These are phyloP conservation scores for Selaginella moellendorffii DNA, from an alignment of 75 land plant genomes.

Conservation along the genomic window DNA sequence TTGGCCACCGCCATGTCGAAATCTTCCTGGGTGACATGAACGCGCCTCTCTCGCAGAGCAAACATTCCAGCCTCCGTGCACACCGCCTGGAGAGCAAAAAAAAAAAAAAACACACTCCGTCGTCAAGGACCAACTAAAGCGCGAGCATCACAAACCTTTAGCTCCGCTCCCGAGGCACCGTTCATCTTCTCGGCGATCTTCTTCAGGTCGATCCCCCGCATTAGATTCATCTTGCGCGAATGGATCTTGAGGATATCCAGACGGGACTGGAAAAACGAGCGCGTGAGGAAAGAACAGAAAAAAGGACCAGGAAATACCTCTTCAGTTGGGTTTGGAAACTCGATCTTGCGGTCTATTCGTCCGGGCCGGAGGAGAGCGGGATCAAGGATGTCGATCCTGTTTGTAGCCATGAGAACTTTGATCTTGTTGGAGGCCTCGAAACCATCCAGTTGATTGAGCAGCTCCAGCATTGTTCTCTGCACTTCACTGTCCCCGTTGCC, in stretches of 20 bases:
- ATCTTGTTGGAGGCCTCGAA: slow-evolving; percentile 98
- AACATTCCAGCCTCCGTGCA: slow-evolving; percentile 99
- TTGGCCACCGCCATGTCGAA: slow-evolving; percentile 99
- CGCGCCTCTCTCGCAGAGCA: slow-evolving; percentile 88
- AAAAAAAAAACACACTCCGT: not conserved
- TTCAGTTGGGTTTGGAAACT: slow-evolving; percentile 95
- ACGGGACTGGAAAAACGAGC: slow-evolving; percentile 55
- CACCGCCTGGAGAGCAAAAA: no score
- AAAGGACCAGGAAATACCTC: slow-evolving; percentile 36
- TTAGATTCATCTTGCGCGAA: slow-evolving; percentile 88
- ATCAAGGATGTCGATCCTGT: slow-evolving; percentile 87
- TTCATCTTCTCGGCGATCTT: slow-evolving; percentile 94
- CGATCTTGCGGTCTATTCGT: slow-evolving; percentile 91
- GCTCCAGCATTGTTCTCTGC: slow-evolving; percentile 95
- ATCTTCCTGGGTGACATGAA: slow-evolving; percentile 95
- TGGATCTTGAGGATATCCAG: slow-evolving; percentile 86
- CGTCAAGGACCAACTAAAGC: not conserved
- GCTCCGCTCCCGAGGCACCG: slow-evolving; percentile 97
- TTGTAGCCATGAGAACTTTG: slow-evolving; percentile 95
- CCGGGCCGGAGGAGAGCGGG: slow-evolving; percentile 97
- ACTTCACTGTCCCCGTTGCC: slow-evolving; percentile 99
- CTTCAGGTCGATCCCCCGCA: slow-evolving; percentile 95
- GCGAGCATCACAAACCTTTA: slow-evolving; percentile 47
- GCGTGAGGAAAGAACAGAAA: not conserved
- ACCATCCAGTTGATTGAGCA: slow-evolving; percentile 93